Conservation (phyloP, 768 basidiomycete species). For the Boletellus emodensis region DNA sequence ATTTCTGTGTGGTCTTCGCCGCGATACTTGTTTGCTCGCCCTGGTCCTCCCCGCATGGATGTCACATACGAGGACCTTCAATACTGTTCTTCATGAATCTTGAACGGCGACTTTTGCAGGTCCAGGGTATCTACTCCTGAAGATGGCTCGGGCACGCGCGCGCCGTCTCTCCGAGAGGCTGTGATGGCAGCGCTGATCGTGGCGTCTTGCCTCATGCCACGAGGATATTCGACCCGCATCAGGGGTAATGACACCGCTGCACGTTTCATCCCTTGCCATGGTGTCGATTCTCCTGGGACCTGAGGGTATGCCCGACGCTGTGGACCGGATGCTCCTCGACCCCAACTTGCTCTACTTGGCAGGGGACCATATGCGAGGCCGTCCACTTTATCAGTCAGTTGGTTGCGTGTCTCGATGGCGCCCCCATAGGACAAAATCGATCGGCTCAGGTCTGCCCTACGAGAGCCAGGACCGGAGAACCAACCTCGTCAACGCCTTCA, state of each 20-base stretch:
- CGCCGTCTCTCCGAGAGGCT: not conserved
- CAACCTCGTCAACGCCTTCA: no score
- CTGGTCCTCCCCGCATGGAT: not conserved
- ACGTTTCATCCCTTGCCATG: not conserved
- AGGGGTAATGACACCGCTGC: not conserved
- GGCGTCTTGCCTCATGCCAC: not conserved
- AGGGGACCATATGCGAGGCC: no score
- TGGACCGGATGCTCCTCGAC: no score
- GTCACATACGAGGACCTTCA: no score
- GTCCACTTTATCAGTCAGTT: no score
- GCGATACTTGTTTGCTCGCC: not conserved
- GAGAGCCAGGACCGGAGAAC: no score
- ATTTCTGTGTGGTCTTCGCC: slow-evolving; percentile 1
- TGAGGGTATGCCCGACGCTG: not conserved
- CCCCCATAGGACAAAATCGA: no score
- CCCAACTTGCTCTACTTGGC: no score
- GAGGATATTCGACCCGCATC: not conserved
- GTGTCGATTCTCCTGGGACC: not conserved
- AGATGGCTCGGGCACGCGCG: no score
- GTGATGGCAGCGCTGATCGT: not conserved
- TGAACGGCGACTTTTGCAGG: not conserved
- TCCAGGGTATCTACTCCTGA: not conserved
- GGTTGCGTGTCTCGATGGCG: no score
- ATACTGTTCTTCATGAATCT: not conserved
- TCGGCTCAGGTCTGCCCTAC: no score